phyloP scores from a whole-genome alignment of 1,284 basidiomycete genomes.

The Microbotryum saponariae region DNA sequence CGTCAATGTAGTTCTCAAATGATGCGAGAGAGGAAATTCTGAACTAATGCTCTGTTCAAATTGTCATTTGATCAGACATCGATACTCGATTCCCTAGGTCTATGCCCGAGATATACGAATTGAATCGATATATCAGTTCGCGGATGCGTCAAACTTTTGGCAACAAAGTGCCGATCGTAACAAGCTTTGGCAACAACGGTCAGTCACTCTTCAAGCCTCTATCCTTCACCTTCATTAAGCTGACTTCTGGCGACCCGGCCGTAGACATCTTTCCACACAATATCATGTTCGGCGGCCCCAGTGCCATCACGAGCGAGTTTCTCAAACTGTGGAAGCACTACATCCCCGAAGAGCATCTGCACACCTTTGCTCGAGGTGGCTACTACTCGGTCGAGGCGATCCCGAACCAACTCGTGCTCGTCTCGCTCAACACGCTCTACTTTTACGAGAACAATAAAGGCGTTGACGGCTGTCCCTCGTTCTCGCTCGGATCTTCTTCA shows the following conservation, averaged over 20 bases:
- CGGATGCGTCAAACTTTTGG: constrained; percentile 66
- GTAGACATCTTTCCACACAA: constrained; percentile 38
- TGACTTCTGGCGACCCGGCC: background rate
- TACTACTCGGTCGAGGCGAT: constrained; percentile 80
- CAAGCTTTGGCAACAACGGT: constrained; percentile 61
- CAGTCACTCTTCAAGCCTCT: background rate
- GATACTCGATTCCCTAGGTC: constrained; percentile 73
- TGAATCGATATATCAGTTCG: constrained; percentile 61
- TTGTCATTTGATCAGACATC: constrained; percentile 51
- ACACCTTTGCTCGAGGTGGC: constrained; percentile 52
- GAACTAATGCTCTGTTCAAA: background rate
- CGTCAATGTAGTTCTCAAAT: constrained; percentile 11
- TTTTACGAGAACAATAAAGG: constrained; percentile 88
- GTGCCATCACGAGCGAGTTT: constrained; percentile 62
- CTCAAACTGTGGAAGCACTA: constrained; percentile 74
- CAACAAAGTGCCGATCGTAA: constrained; percentile 69
- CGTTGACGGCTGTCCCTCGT: constrained; percentile 40
- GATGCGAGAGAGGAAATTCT: background rate
- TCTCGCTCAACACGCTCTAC: constrained; percentile 85
- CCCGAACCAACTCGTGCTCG: constrained; percentile 58
- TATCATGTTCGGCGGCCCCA: constrained; percentile 37
- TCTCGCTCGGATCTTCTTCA: background rate
- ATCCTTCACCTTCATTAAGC: background rate
- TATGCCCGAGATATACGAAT: constrained; percentile 66
- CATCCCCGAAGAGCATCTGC: constrained; percentile 70